Base-by-base conservation (phyloP, 2,329 filamentous ascomycete species). In the Fusarium musae region DNA sequence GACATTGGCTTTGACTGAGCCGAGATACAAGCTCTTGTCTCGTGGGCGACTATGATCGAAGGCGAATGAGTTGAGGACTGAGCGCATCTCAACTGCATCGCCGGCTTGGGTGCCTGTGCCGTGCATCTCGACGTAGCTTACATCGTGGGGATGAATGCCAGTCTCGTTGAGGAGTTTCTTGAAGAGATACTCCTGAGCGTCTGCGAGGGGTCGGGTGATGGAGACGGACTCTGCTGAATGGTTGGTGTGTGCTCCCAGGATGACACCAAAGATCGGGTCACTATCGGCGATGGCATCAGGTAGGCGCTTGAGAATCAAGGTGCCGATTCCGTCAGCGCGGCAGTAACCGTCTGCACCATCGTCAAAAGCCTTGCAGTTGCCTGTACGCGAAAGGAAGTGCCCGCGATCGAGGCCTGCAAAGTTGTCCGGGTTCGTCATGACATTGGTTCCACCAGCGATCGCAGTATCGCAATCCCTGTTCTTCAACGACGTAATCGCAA, bases 41-140 rank as follows among this genome's bases (percentile, higher is more conserved):
- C 85, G 80, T 13, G 61, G 68, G 23, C 86, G 83, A 69, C 87
- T 85, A 23, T 84, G 83, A 28, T 85, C 78, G 0, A 87, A 86
- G 0, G 87, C 86, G 72, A 87, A 89, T 5, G 87, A 83, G 59
- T 86, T 82, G 5, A 91, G 89, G 47, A 97, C 93, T 1, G 93
- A 94, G 3, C 90, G 86, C 92, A 96, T 95, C 80, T 97, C 94
- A 6, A 91, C 92, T 13, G 90, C 91, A 78, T 97, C 94, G 63
- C 94, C 95, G 28, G 93, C 94, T 79, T 97, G 93, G 0, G 94
- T 97, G 32, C 94, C 95, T 3, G 95, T 97, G 15, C 94, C 94
- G 80, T 97, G 94, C 91, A 96, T 94, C 82, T 97, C 94, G 9
- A 97, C 91, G 77, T 96, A 96, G 80, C 91, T 91, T 36, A 97